These are phyloP conservation scores for Solanum hybrid DNA, from an alignment of 305 asterid species.

Conservation along the genomic window DNA sequence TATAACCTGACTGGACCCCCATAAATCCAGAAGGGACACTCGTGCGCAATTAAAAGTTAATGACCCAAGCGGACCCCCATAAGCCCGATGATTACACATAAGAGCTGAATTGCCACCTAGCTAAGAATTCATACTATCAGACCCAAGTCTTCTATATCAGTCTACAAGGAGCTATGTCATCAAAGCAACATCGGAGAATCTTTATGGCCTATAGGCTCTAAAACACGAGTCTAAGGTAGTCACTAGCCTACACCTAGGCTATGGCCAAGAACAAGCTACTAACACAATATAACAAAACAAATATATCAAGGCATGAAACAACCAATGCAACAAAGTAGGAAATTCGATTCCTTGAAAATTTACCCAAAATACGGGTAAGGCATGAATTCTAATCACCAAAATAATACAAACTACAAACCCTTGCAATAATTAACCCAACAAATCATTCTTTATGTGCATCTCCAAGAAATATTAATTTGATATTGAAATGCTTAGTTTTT, in stretches of 20 bases:
- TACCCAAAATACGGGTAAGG: not conserved
- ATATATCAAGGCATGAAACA: not conserved
- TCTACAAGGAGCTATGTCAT: too few species aligned
- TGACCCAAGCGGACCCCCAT: too few species aligned
- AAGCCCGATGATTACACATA: too few species aligned
- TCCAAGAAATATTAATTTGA: conserved; percentile 2
- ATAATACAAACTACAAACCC: not conserved
- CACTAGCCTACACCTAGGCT: not conserved
- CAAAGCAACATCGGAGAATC: too few species aligned
- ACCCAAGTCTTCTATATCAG: too few species aligned
- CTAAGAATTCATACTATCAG: too few species aligned
- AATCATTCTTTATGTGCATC: not conserved
- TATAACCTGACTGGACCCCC: too few species aligned
- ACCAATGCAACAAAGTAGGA: not conserved
- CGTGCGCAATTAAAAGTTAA: too few species aligned
- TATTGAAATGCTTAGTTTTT: conserved; percentile 5
- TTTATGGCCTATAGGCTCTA: not conserved
- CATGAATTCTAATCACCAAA: not conserved
- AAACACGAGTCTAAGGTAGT: not conserved
- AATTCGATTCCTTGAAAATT: not conserved
- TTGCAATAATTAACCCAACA: not conserved
- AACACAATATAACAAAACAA: not conserved
- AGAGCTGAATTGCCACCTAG: too few species aligned
- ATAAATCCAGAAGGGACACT: too few species aligned
- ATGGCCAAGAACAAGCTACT: not conserved